Conservation (phyloP, 169 alveolate species). For the Amoebophrya sp. region DNA sequence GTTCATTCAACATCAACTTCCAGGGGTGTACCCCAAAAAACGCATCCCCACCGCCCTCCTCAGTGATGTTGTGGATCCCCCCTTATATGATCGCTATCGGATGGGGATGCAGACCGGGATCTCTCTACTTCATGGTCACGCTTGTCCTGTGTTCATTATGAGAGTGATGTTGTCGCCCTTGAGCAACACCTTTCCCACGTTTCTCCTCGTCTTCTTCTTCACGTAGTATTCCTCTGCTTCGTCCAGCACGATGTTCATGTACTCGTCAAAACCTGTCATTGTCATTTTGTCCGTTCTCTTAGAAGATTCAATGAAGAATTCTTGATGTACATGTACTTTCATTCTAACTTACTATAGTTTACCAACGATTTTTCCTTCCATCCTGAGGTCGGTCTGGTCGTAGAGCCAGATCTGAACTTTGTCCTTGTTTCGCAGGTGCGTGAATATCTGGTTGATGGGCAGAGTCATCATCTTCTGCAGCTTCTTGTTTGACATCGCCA, state of each 20-base stretch:
- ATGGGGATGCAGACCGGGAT: not conserved
- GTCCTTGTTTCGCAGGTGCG: conserved; percentile 74
- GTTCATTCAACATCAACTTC: not conserved
- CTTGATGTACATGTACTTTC: not conserved
- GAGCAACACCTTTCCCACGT: conserved; percentile 73
- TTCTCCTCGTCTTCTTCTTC: conserved; percentile 62
- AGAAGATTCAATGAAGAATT: not conserved
- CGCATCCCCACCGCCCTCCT: too few relatives aligned
- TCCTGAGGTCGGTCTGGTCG: conserved; percentile 69
- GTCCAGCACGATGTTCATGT: conserved; percentile 87
- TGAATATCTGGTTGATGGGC: conserved; percentile 82
- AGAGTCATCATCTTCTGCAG: conserved; percentile 75
- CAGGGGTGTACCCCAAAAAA: too few relatives aligned
- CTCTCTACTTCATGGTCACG: not conserved
- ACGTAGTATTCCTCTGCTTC: conserved; percentile 77
- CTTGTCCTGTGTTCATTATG: conserved; percentile 38
- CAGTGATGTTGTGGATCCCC: not conserved
- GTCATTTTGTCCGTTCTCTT: not conserved
- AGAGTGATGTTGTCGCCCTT: conserved; percentile 88
- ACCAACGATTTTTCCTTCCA: conserved; percentile 80
- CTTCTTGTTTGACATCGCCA: conserved; percentile 41
- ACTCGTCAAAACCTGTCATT: conserved; percentile 80
- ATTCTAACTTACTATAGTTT: not conserved
- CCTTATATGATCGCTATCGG: not conserved
- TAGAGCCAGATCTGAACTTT: conserved; percentile 86